A percentile compares a stretch with the other conserved stretches of the same genome.
phyloP scores from a whole-genome alignment of 140 eudicot species.

The Anethum foeniculum region DNA sequence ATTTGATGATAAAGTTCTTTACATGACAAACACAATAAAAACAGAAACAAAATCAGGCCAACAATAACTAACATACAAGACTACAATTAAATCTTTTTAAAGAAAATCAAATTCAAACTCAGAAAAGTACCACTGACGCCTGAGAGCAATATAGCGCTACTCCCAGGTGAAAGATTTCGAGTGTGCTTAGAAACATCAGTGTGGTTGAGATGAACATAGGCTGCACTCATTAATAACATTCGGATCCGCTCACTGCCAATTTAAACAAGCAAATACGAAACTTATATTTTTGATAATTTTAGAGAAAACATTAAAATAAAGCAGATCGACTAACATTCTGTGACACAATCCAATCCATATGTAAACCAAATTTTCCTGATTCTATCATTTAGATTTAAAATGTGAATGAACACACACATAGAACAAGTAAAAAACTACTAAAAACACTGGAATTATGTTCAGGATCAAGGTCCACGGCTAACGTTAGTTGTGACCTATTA shows the following conservation, averaged over 20 bases:
- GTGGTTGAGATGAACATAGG: slow-evolving; percentile 82
- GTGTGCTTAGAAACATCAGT: slow-evolving; percentile 75
- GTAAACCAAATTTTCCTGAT: background rate
- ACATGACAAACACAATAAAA: slow-evolving; percentile 3
- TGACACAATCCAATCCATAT: background rate
- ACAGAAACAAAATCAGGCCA: slow-evolving; percentile 13
- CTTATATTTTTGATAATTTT: background rate
- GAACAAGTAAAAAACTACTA: background rate
- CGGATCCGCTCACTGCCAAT: slow-evolving; percentile 71
- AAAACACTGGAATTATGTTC: too few species aligned
- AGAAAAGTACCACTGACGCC: slow-evolving; percentile 69
- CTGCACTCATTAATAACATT: slow-evolving; percentile 78
- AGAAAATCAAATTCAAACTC: background rate
- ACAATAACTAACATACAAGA: background rate
- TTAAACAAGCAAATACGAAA: background rate
- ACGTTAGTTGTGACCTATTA: too few species aligned
- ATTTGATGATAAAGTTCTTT: slow-evolving; percentile 70
- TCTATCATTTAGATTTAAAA: background rate
- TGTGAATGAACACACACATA: background rate
- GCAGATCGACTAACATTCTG: background rate
- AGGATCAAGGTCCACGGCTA: background rate
- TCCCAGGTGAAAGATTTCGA: slow-evolving; percentile 79
- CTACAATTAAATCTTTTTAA: background rate
- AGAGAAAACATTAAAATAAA: background rate
- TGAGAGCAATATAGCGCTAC: slow-evolving; percentile 85